Conservation (phyloP, 1,139 yeast genomes). For the Sugiyamaella novakii region DNA sequence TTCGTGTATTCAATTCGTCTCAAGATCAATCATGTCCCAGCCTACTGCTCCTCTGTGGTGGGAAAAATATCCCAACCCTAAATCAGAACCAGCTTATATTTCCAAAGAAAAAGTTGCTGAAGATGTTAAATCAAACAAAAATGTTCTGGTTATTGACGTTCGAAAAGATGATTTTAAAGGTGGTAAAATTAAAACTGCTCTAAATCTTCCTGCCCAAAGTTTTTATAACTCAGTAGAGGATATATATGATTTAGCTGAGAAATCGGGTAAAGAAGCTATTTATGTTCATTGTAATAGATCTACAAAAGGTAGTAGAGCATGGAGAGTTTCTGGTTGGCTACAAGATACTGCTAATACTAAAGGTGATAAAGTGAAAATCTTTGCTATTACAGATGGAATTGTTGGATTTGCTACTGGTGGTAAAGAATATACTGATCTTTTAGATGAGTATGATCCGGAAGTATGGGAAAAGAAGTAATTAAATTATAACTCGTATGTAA, state of each 20-base stretch:
- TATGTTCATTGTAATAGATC: constrained; percentile 32
- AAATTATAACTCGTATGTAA: background rate
- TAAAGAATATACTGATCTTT: constrained; percentile 27
- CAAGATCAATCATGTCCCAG: no score
- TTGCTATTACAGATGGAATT: constrained; percentile 32
- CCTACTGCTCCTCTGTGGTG: constrained; percentile 29
- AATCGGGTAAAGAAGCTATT: constrained; percentile 30
- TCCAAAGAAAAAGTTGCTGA: constrained; percentile 28
- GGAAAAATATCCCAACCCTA: constrained; percentile 30
- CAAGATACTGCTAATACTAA: constrained; percentile 28
- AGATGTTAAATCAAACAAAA: constrained; percentile 23
- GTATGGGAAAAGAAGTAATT: constrained; percentile 15
- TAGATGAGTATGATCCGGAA: constrained; percentile 31
- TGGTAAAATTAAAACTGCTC: constrained; percentile 33
- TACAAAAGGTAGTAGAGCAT: constrained; percentile 28
- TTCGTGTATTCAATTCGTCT: no score
- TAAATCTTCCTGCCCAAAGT: constrained; percentile 35
- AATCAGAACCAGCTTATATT: constrained; percentile 27
- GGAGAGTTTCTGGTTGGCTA: constrained; percentile 34
- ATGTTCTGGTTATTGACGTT: constrained; percentile 31
- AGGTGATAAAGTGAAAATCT: constrained; percentile 26
- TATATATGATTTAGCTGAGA: constrained; percentile 30
- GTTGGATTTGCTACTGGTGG: constrained; percentile 33
- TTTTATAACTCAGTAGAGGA: constrained; percentile 28
- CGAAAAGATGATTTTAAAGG: constrained; percentile 33